phyloP scores from a whole-genome alignment of 345 rosid species.

The Moricandia arvensis region DNA sequence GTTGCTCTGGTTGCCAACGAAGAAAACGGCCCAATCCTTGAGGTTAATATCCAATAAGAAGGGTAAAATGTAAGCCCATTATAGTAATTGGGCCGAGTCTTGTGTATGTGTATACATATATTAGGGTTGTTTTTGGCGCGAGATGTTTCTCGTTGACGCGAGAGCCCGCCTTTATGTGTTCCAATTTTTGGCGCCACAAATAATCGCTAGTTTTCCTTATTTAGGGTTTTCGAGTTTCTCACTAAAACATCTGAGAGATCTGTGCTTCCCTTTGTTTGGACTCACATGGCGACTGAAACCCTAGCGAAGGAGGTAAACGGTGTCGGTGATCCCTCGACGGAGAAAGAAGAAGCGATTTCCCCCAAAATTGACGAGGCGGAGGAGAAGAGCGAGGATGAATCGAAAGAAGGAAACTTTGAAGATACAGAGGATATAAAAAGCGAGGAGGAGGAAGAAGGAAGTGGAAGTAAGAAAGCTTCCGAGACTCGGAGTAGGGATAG shows the following conservation, averaged over 20 bases:
- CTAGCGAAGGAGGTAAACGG: constrained; percentile 33
- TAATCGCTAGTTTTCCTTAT: constrained; percentile 3
- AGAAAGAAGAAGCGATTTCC: too few species aligned
- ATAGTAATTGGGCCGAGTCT: too few species aligned
- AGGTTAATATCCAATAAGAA: constrained; percentile 7
- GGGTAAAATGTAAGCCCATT: too few species aligned
- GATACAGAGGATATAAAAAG: constrained; percentile 20
- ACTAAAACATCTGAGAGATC: constrained; percentile 1
- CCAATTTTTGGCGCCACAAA: constrained; percentile 25
- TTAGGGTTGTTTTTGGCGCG: too few species aligned
- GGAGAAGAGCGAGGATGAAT: constrained; percentile 26
- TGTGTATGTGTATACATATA: too few species aligned
- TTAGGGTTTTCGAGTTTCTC: constrained; percentile 27
- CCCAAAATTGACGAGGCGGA: too few species aligned
- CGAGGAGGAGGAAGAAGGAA: constrained; percentile 31
- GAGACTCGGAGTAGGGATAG: constrained; percentile 64
- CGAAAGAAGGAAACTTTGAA: constrained; percentile 1
- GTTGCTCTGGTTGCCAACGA: not conserved
- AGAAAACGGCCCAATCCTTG: constrained; percentile 42
- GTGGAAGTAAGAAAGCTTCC: constrained; percentile 36
- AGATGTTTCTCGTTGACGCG: too few species aligned
- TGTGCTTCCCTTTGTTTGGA: not conserved
- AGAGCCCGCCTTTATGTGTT: too few species aligned
- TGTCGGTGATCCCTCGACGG: not conserved
- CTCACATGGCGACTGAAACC: constrained; percentile 63